Conservation (phyloP, 2,329 filamentous ascomycete genomes). For the Pseudocercospora crystallina region DNA sequence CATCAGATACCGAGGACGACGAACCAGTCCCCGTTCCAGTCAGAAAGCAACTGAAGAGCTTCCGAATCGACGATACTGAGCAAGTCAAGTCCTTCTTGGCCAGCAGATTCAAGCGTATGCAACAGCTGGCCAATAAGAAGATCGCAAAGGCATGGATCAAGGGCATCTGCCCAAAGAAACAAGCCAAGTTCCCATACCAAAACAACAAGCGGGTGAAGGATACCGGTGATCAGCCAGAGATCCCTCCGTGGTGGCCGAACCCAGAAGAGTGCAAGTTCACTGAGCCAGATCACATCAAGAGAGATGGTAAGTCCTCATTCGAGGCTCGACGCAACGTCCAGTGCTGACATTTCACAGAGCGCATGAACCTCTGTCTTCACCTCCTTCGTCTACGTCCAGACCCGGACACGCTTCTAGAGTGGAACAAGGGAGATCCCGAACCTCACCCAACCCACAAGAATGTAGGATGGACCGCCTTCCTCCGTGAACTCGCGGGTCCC, state of each 20-base stretch:
- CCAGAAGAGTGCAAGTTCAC: conserved; percentile 57
- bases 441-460: conserved; percentile 25
- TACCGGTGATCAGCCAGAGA: conserved; percentile 14
- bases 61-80: conserved; percentile 18
- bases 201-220: conserved; percentile 59
- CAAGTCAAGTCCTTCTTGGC: conserved; percentile 15
- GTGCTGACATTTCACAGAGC: conserved; percentile 26
- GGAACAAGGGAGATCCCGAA: conserved; percentile 27
- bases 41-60: conserved; percentile 10
- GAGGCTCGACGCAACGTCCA: too few relatives aligned
- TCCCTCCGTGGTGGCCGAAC: conserved; percentile 40
- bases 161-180: conserved; percentile 73
- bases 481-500: conserved; percentile 27
- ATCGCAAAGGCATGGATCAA: conserved; percentile 77
- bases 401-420: conserved; percentile 28
- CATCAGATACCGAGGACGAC: conserved; percentile 3
- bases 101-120: conserved; percentile 46
- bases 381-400: conserved; percentile 32
- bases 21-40: not conserved
- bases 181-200: conserved; percentile 71
- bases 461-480: conserved; percentile 33
- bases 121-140: conserved; percentile 70
- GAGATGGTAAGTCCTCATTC: conserved; percentile 53
- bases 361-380: conserved; percentile 31
- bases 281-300: conserved; percentile 72